Conservation (phyloP, 164 flowering plant species). For the Magnolia officinalis region DNA sequence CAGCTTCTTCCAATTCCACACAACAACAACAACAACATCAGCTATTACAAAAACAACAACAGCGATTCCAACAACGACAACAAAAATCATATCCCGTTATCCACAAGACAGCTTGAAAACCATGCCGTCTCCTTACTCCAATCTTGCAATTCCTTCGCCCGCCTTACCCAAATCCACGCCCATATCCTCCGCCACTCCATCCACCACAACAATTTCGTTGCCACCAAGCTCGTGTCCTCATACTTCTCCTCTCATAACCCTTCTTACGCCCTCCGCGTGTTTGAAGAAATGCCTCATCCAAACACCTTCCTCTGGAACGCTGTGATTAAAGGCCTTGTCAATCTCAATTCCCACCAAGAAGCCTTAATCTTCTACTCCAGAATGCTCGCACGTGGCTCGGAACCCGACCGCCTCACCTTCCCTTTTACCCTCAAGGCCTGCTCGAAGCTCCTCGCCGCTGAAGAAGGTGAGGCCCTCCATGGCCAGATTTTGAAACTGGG, state of each 20-base stretch:
- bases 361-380: constrained; percentile 7
- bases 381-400: constrained; percentile 8
- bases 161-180: constrained; percentile 18
- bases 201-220: constrained; percentile 19
- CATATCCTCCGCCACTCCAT: constrained; percentile 13
- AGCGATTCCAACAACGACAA: not conserved
- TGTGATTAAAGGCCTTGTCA: constrained; percentile 15
- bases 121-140: constrained; percentile 20
- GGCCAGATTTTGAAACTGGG: constrained; percentile 12
- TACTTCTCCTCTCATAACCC: constrained; percentile 9
- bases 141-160: constrained; percentile 15
- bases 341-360: not conserved
- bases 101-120: constrained; percentile 10
- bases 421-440: constrained; percentile 19
- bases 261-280: constrained; percentile 13
- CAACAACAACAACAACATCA: not conserved
- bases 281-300: constrained; percentile 12
- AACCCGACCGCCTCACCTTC: constrained; percentile 17
- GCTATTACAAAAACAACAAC: not conserved
- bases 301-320: constrained; percentile 13
- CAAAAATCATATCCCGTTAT: not conserved
- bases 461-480: constrained; percentile 14
- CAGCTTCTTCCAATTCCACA: constrained; percentile 2
- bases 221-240: constrained; percentile 12
- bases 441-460: constrained; percentile 8